These are phyloP conservation scores for Creolimax fragrantissima DNA, from an alignment of 78 protist genomes.

Conservation along the genomic window DNA sequence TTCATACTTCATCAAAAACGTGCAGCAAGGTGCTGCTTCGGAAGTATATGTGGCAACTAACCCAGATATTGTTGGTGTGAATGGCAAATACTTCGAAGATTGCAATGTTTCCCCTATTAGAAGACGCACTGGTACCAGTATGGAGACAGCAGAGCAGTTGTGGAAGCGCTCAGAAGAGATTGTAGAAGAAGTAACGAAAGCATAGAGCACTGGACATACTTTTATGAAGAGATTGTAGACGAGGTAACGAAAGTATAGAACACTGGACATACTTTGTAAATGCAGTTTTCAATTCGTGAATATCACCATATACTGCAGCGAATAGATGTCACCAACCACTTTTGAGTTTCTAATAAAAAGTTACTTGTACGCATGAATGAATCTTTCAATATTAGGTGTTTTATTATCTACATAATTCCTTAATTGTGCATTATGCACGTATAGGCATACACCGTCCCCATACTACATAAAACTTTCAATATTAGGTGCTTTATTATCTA, in stretches of 20 bases:
- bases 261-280: no score
- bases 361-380: no score
- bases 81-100: background rate
- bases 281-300: no score
- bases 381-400: no score
- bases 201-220: background rate
- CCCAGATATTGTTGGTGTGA: background rate
- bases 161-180: background rate
- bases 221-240: background rate
- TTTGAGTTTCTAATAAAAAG: no score
- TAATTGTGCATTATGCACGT: no score
- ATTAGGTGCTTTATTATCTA: no score
- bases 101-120: background rate
- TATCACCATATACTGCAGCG: no score
- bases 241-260: background rate
- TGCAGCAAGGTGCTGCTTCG: slow-evolving; percentile 13
- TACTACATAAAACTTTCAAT: no score
- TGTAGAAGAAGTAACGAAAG: background rate
- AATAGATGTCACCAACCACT: no score
- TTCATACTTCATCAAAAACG: background rate
- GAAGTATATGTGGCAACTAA: background rate
- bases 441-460: no score
- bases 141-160: slow-evolving; percentile 16
- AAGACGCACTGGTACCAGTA: background rate
- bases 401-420: no score